Base-by-base conservation (phyloP, 2,329 filamentous ascomycete species). In the Cladosporium austrohemisphaericum region DNA sequence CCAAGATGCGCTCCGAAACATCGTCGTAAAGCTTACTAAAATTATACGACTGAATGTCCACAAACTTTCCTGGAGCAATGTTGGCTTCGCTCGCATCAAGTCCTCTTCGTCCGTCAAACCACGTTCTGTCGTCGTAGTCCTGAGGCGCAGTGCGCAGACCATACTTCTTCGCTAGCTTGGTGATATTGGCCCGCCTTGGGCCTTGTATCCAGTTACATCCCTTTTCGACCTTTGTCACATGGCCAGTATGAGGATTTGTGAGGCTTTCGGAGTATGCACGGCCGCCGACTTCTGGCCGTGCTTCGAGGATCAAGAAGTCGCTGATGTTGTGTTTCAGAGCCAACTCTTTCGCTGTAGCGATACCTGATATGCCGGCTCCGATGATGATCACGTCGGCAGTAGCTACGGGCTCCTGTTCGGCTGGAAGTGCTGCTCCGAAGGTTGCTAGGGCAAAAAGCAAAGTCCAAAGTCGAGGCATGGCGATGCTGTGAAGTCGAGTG, bases 131-230 rank as follows among this genome's bases (percentile, higher is more conserved):
- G 2, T 47, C 44, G 7, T 47, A 47, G 33, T 47, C 44, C 6
- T 47, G 44, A 1, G 26, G 13, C 5, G 44, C 33, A n/a, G 44
- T 47, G 5, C 29, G 35, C 16, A 47, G 44, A 4, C 32, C 32
- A 9, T 47, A 38, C 9, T 47, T 47, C 44, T 47, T 37, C 6
- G 44, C 44, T 7, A 47, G 32, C 25, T 47, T 47, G 23, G 44
- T 47, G 33, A 47, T 47, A 18, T 47, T 47, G 13, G 23, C 23
- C 5, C 44, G 32, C 9, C 44, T 26, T 4, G 44, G 44, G 18
- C 44, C 44, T 38, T 47, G 44, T 8, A 47, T 47, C 44, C 44
- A 47, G 9, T 47, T 47, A 33, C 44, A 47, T 5, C 44, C 44
- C 19, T 47, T 47, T 19, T 47, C 44, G 23, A 47, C 44, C 6